phyloP scores from a whole-genome alignment of 2,329 filamentous ascomycete species.

The Magnaporthiopsis incrustans region DNA sequence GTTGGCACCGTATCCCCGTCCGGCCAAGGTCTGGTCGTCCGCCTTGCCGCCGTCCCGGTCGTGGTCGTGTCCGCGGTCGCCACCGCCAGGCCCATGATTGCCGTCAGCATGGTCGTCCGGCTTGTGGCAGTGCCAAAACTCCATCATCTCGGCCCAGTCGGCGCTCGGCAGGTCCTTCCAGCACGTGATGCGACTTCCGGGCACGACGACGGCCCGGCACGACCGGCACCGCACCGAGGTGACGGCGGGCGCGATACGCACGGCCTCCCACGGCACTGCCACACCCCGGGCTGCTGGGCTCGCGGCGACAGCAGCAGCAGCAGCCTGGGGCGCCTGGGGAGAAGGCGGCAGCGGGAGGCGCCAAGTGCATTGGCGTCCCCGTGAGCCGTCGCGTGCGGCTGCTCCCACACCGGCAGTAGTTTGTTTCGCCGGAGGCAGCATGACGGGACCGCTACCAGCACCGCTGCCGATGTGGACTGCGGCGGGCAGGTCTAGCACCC shows the following conservation, averaged over 20 bases:
- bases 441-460: conserved; percentile 22
- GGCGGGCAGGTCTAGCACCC: conserved; percentile 34
- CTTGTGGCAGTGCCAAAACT: conserved; percentile 99
- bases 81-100: neutral
- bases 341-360: conserved; percentile 34
- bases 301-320: conserved; percentile 16
- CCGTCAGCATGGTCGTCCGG: conserved; percentile 37
- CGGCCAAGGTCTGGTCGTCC: conserved; percentile 39
- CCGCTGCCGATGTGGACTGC: conserved; percentile 26
- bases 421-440: neutral
- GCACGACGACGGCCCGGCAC: conserved; percentile 31
- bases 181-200: conserved; percentile 29
- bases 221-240: conserved; percentile 33
- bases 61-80: conserved; percentile 42
- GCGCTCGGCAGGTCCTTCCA: conserved; percentile 97
- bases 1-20: conserved; percentile 77
- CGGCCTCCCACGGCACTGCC: conserved; percentile 47
- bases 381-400: conserved; percentile 15
- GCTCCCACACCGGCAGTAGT: neutral
- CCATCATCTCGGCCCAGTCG: conserved; percentile 99
- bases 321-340: conserved; percentile 10
- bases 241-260: conserved; percentile 30
- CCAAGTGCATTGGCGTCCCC: conserved; percentile 32
- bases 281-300: conserved; percentile 21
- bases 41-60: conserved; percentile 15